Base-by-base conservation (phyloP, 345 rosid genomes). In the Eutrema yunnanense region DNA sequence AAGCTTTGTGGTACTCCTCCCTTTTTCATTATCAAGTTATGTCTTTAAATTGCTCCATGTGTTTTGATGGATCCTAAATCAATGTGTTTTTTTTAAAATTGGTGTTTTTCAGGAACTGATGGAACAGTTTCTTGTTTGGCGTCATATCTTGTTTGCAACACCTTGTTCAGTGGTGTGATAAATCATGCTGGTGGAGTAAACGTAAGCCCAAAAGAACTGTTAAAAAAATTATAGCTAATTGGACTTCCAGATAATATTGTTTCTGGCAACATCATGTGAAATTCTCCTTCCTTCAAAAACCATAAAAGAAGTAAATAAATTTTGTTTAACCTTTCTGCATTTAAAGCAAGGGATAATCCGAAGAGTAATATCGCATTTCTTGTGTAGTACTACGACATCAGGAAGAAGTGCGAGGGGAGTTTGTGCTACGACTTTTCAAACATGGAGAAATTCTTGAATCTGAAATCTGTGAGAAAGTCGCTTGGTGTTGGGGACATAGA, bases 361-460 rank as follows among this genome's bases (percentile, higher is more conserved):
- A 22, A 22, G 26, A 2, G 26, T 57, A 46, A 64, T 32, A 54
- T 65, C n/a, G 0, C 37, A 57, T 29, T 50, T 59, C 56, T 53
- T 46, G 44, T 88, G 85, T 84, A 96, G 99, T 86, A 90, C 80
- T 96, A 96, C 65, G 99, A 96, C 71, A 79, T 92, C 65, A 81
- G 99, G 76, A 96, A 88, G 90, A 84, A 90, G 79, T 96, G 99
- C 5, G 86, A 54, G 72, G 98, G 97, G 48, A 87, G 84, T 78
- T 82, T 92, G 56, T 96, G 99, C 86, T 96, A 96, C 52, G 99
- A 96, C 80, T 92, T 96, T 90, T 96, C 98, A n/a, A 84, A 90
- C 86, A 82, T 92, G 99, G 99, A 90, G 87, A 85, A 86, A 67
- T 92, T 85, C 79, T 76, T 96, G 78, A 86, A 81, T 80, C 82